Evolutionary conservation across 2,329 filamentous ascomycete genomes (phyloP).

Genomic region (Torrubiellomyces zombiae): DNA sequence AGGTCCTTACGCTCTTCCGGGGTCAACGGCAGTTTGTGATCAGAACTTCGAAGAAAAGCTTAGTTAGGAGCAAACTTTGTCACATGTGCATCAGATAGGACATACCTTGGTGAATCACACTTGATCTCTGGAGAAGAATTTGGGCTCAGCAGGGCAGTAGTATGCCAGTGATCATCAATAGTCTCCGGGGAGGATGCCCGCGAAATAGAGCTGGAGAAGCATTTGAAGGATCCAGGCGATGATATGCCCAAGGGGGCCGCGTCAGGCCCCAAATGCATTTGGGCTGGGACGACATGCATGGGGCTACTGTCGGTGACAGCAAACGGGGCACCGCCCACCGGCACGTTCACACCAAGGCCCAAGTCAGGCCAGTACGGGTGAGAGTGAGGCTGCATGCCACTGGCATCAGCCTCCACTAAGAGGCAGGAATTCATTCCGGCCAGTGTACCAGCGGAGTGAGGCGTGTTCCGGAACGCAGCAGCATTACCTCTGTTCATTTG

Average conservation of each 20-base stretch:
- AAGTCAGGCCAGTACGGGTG: constrained; percentile 35
- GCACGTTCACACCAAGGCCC: constrained; percentile 26
- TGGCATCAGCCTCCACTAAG: constrained; percentile 30
- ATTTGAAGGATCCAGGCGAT: constrained; percentile 34
- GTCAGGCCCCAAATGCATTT: constrained; percentile 38
- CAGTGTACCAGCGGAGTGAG: constrained; percentile 20
- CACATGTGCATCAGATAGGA: too few species aligned
- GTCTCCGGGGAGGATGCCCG: constrained; percentile 32
- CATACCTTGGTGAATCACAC: constrained; percentile 38
- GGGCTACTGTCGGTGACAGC: constrained; percentile 23
- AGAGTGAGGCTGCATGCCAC: constrained; percentile 27
- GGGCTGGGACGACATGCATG: constrained; percentile 38
- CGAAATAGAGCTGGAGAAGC: constrained; percentile 34
- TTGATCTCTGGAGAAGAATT: constrained; percentile 32
- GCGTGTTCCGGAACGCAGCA: constrained; percentile 23
- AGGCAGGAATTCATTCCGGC: constrained; percentile 35
- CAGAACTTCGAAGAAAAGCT: constrained; percentile 14
- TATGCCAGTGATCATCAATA: constrained; percentile 30
- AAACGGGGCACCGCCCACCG: constrained; percentile 25
- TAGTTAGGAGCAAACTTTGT: too few species aligned
- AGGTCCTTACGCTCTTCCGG: constrained; percentile 12
- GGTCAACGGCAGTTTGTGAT: constrained; percentile 14
- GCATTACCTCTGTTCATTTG: constrained; percentile 35
- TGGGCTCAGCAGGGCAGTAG: constrained; percentile 16
- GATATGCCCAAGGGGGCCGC: constrained; percentile 30